Conservation (phyloP, 2,329 filamentous ascomycete genomes). For the Exophiala oligosperma region DNA sequence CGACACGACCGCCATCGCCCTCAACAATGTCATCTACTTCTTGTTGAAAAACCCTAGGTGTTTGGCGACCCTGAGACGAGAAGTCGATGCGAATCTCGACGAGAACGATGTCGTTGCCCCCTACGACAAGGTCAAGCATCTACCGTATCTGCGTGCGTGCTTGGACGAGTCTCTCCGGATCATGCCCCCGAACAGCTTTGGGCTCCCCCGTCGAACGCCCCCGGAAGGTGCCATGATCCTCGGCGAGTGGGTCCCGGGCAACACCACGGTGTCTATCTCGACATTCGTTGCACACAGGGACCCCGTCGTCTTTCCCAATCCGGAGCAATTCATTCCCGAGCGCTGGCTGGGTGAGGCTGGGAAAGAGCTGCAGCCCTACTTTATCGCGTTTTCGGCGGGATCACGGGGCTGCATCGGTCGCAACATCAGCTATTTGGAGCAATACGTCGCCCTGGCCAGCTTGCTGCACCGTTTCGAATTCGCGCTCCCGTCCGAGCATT, state of each 20-base stretch:
- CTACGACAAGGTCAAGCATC: conserved; percentile 51
- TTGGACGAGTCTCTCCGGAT: conserved; percentile 75
- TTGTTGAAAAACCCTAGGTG: conserved; percentile 50
- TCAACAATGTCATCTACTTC: conserved; percentile 46
- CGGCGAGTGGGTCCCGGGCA: conserved; percentile 65
- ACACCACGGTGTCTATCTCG: conserved; percentile 71
- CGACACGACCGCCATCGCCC: conserved; percentile 25
- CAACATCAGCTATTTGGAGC: conserved; percentile 27
- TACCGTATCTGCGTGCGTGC: conserved; percentile 73
- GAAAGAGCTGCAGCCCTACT: conserved; percentile 48
- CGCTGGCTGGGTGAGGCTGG: conserved; percentile 48
- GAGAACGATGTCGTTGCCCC: conserved; percentile 46
- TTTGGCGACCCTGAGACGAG: conserved; percentile 44
- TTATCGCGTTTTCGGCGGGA: conserved; percentile 48
- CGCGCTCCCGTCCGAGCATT: conserved; percentile 30
- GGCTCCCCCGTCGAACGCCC: conserved; percentile 69
- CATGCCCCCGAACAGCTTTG: conserved; percentile 63
- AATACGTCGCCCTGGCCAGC: conserved; percentile 30
- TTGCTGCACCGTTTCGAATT: conserved; percentile 36
- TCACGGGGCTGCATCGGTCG: conserved; percentile 41
- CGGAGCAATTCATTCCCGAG: conserved; percentile 51
- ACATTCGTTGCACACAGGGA: conserved; percentile 72
- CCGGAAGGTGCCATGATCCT: conserved; percentile 61
- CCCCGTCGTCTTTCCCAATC: conserved; percentile 67
- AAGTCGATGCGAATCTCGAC: conserved; percentile 48